Percentiles rank a stretch among this genome's conserved stretches.
These are phyloP conservation scores for Leccinum uliginosum DNA, from an alignment of 768 basidiomycete species.

Conservation along the genomic window DNA sequence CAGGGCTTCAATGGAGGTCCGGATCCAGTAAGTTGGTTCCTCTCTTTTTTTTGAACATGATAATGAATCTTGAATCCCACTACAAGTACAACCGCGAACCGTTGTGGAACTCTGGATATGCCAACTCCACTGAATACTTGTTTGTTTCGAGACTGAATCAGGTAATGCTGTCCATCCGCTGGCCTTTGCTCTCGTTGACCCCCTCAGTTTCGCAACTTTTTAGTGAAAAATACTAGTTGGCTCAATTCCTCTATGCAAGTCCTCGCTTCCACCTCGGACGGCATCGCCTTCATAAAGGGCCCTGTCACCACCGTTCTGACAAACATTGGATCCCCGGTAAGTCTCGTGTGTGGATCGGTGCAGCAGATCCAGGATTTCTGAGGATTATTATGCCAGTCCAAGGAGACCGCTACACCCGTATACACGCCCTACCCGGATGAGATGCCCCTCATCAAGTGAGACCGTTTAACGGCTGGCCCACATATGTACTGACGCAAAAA, in stretches of 20 bases:
- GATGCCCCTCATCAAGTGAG: conserved; percentile 57
- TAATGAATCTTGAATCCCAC: conserved; percentile 2
- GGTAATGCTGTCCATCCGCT: neutral
- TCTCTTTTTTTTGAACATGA: neutral
- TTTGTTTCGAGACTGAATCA: conserved; percentile 35
- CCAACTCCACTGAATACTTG: conserved; percentile 53
- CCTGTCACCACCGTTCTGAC: conserved; percentile 57
- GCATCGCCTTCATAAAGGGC: conserved; percentile 65
- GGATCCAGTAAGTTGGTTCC: conserved; percentile 52
- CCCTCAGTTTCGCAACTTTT: conserved; percentile 8
- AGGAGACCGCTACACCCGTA: conserved; percentile 52
- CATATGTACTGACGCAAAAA: neutral
- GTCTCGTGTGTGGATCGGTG: neutral
- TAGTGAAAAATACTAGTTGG: conserved; percentile 52
- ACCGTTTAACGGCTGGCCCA: neutral
- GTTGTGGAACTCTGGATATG: conserved; percentile 64
- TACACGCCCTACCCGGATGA: conserved; percentile 48
- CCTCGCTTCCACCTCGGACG: conserved; percentile 42
- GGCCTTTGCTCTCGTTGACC: neutral
- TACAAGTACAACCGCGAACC: conserved; percentile 69
- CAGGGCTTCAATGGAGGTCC: conserved; percentile 59
- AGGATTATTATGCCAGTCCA: conserved; percentile 34
- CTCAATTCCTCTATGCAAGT: conserved; percentile 47
- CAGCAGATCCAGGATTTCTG: neutral
- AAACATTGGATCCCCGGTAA: conserved; percentile 70